These are phyloP conservation scores for Blepharisma stoltei DNA, from an alignment of 73 alveolate genomes.

Conservation along the genomic window DNA sequence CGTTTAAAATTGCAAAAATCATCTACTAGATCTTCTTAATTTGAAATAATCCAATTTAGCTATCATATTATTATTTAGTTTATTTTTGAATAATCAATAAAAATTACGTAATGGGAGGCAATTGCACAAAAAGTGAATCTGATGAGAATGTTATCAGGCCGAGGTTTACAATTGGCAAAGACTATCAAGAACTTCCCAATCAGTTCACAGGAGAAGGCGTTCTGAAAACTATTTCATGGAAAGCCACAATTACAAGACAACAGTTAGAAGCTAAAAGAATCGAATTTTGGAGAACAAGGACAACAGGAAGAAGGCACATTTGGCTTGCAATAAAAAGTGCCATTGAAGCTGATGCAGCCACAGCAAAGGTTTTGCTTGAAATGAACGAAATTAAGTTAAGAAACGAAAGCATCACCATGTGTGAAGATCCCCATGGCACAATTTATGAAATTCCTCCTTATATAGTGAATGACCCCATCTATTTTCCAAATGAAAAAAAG, in stretches of 20 bases:
- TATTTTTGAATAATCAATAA: too few species aligned
- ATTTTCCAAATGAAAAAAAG: constrained; percentile 13
- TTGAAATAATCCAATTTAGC: too few species aligned
- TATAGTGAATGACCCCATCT: constrained; percentile 9
- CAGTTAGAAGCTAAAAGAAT: constrained; percentile 12
- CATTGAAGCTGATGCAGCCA: constrained; percentile 9
- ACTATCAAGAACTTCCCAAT: neutral
- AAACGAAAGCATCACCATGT: neutral
- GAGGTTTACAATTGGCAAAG: constrained; percentile 21
- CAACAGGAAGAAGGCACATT: constrained; percentile 23
- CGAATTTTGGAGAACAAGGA: constrained; percentile 16
- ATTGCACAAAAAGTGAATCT: neutral
- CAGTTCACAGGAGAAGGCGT: constrained; percentile 26
- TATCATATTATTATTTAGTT: too few species aligned
- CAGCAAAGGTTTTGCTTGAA: constrained; percentile 1
- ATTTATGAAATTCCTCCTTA: constrained; percentile 21
- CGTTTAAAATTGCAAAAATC: too few species aligned
- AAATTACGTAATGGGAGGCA: neutral
- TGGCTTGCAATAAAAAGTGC: constrained; percentile 8
- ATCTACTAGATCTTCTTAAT: too few species aligned
- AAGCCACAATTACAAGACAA: constrained; percentile 22
- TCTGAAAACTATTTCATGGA: constrained; percentile 13
- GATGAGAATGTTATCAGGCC: constrained; percentile 3
- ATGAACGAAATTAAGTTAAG: neutral
- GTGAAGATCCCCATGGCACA: constrained; percentile 11